Percentiles rank a stretch among this genome's conserved stretches.
Conservation (phyloP, 371 early-diverging fungal genomes). For the Mortierella sp. region DNA sequence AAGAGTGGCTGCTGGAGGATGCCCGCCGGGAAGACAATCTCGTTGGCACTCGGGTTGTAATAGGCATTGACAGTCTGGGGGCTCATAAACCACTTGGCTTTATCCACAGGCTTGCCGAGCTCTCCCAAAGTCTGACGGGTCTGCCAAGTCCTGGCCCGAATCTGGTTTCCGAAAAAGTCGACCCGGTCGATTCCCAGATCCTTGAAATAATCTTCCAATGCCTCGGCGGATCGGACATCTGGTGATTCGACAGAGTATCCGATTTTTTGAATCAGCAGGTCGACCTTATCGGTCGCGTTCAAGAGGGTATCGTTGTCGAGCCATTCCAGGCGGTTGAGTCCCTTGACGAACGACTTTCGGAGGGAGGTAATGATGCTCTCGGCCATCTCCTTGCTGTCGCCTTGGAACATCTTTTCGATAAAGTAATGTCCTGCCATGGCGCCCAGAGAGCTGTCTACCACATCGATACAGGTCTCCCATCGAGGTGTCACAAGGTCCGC, state of each 20-base stretch:
- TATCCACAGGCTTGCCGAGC: conserved; percentile 63
- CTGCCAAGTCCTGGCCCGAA: conserved; percentile 55
- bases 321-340: conserved; percentile 65
- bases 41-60: conserved; percentile 67
- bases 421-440: conserved; percentile 54
- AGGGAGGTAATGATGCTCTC: conserved; percentile 62
- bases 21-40: conserved; percentile 78
- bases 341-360: conserved; percentile 57
- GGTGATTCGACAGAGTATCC: conserved; percentile 68
- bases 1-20: conserved; percentile 73
- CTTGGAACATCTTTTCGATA: conserved; percentile 44
- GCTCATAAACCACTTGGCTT: conserved; percentile 67
- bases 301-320: conserved; percentile 65
- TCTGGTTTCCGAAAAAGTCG: conserved; percentile 64
- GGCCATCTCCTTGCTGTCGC: conserved; percentile 60
- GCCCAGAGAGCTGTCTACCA: conserved; percentile 30
- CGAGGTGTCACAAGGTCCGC: conserved; percentile 41
- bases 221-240: conserved; percentile 61
- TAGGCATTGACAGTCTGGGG: conserved; percentile 78
- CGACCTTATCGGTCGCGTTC: conserved; percentile 68
- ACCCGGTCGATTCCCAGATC: conserved; percentile 49
- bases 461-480: conserved; percentile 54
- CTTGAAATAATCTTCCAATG: conserved; percentile 64
- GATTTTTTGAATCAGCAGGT: conserved; percentile 62
- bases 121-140: conserved; percentile 24